Evolutionary conservation across 257 asterid genomes (phyloP).

Genomic region (Capsicum rhomboideum): DNA sequence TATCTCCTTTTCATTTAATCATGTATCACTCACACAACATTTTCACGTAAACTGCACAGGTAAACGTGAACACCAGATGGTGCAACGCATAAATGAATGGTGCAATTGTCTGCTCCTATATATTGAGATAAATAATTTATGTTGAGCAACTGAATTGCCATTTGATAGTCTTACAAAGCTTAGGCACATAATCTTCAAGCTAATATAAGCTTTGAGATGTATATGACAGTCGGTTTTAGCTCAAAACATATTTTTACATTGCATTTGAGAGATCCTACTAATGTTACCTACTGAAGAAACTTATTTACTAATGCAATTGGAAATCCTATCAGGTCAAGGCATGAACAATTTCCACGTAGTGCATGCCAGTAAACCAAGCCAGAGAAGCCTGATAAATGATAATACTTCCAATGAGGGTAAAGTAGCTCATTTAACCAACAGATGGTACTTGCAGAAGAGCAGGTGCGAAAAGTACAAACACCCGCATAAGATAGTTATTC

Average conservation of each 20-base stretch:
- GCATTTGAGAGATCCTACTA: background rate
- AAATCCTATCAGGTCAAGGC: background rate
- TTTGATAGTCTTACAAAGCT: background rate
- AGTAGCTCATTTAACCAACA: background rate
- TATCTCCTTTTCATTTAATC: no score
- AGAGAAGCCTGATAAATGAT: background rate
- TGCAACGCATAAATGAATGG: background rate
- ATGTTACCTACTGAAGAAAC: background rate
- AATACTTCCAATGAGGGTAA: background rate
- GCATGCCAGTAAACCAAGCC: background rate
- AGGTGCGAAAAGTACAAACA: background rate
- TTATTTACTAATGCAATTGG: background rate
- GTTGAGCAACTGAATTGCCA: background rate
- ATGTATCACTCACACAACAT: no score
- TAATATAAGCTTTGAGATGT: background rate
- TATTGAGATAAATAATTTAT: background rate
- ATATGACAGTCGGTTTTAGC: background rate
- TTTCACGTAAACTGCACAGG: background rate
- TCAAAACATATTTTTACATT: background rate
- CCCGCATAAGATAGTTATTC: background rate
- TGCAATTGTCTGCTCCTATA: background rate
- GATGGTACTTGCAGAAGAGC: background rate
- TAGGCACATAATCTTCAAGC: background rate
- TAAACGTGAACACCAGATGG: background rate
- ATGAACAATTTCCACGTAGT: background rate